Conservation (phyloP, 2,329 filamentous ascomycete species). For the Paraconiothyrium brasiliense region DNA sequence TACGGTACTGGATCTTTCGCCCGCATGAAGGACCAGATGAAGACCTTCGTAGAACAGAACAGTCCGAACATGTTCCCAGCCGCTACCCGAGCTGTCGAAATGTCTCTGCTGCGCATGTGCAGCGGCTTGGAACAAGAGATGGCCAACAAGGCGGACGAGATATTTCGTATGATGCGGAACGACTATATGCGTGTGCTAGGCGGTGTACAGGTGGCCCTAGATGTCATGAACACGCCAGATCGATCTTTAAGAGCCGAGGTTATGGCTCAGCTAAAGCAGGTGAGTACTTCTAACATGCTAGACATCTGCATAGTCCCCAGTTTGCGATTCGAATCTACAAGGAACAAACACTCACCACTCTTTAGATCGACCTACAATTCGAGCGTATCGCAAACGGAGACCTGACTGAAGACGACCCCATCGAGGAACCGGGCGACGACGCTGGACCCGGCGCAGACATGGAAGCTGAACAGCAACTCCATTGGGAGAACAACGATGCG, state of each 20-base stretch:
- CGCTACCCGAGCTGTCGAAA: constrained; percentile 55
- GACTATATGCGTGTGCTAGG: constrained; percentile 52
- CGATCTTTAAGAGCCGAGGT: constrained; percentile 27
- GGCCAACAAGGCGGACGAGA: constrained; percentile 57
- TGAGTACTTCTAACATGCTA: not conserved
- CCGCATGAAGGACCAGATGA: constrained; percentile 65
- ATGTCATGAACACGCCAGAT: constrained; percentile 27
- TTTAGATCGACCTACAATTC: constrained; percentile 32
- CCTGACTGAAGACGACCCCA: constrained; percentile 3
- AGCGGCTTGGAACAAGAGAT: constrained; percentile 55
- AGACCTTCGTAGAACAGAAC: constrained; percentile 51
- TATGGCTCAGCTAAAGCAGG: constrained; percentile 25
- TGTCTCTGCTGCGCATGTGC: constrained; percentile 54
- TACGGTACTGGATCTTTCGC: constrained; percentile 57
- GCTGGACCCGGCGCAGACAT: constrained; percentile 10
- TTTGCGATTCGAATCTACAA: not conserved
- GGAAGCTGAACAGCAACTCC: not conserved
- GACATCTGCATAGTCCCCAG: not conserved
- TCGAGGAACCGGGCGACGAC: not conserved
- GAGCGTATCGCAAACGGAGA: constrained; percentile 33
- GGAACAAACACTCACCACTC: not conserved
- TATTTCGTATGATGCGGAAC: constrained; percentile 46
- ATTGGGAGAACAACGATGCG: not conserved
- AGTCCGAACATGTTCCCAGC: constrained; percentile 61
- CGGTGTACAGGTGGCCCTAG: constrained; percentile 25